Conservation (phyloP, 352 stramenopile genomes). For the Plasmopara viticola region DNA sequence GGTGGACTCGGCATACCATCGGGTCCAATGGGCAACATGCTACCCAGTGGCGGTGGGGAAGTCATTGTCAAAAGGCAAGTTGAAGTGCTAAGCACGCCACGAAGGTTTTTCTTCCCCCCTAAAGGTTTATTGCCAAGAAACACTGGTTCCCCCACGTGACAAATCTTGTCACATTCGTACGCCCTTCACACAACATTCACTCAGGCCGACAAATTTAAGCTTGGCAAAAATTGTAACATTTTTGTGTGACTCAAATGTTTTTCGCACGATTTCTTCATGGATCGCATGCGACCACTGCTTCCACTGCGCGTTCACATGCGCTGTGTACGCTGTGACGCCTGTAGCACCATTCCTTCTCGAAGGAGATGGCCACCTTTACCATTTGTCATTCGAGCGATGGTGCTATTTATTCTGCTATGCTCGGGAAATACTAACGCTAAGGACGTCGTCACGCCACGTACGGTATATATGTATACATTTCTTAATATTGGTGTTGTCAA, state of each 20-base stretch:
- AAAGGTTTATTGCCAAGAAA: slow-evolving; percentile 12
- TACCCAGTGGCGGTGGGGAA: slow-evolving; percentile 17
- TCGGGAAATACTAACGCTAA: slow-evolving; percentile 7
- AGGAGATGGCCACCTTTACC: background rate
- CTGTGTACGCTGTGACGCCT: background rate
- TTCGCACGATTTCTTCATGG: background rate
- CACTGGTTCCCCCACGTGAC: background rate
- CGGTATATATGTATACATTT: slow-evolving; percentile 2
- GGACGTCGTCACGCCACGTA: slow-evolving; percentile 16
- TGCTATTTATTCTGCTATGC: slow-evolving; percentile 10
- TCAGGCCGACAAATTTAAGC: background rate
- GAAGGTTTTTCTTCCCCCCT: slow-evolving; percentile 25
- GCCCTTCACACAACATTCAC: background rate
- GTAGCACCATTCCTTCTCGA: background rate
- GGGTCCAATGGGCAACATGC: slow-evolving; percentile 19
- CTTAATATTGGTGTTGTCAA: slow-evolving; percentile 6
- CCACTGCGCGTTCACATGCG: background rate
- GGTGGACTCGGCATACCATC: background rate
- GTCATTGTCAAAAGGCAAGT: slow-evolving; percentile 31
- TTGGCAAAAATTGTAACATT: no score
- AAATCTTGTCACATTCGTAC: background rate
- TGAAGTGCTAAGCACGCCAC: slow-evolving; percentile 21
- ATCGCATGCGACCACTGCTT: background rate
- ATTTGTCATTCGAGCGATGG: background rate
- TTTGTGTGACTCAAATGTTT: background rate